Evolutionary conservation across 1,284 basidiomycete species (phyloP).

Genomic region (Ceratobasidium sp.): DNA sequence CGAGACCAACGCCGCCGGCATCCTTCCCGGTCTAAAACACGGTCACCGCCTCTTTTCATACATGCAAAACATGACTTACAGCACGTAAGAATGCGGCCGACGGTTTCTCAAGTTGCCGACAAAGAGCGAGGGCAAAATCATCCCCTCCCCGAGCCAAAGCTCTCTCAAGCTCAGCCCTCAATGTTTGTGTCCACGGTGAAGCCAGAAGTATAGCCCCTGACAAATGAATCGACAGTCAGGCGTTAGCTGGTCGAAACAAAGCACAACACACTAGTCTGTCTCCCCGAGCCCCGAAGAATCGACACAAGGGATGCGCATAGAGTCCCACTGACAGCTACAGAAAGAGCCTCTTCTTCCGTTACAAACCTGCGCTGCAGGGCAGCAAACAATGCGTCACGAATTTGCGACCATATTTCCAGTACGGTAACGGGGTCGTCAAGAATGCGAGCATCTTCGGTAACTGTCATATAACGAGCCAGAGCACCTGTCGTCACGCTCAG

Average conservation of each 20-base stretch:
- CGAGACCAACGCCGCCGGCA: background rate
- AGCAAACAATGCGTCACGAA: slow-evolving; percentile 4
- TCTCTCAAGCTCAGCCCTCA: slow-evolving; percentile 15
- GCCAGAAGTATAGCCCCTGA: slow-evolving; percentile 25
- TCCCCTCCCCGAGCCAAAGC: background rate
- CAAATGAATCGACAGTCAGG: background rate
- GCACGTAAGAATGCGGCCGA: background rate
- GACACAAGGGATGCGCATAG: slow-evolving; percentile 18
- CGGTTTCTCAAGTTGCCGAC: slow-evolving; percentile 10
- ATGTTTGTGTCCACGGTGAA: slow-evolving; percentile 35
- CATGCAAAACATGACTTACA: background rate
- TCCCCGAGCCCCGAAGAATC: slow-evolving; percentile 2
- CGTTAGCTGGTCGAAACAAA: slow-evolving; percentile 2
- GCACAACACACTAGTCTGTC: slow-evolving; percentile 31
- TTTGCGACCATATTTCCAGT: slow-evolving; percentile 6
- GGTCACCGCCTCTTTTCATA: background rate
- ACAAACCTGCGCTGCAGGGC: slow-evolving; percentile 19
- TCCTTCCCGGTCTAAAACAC: background rate
- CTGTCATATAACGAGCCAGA: slow-evolving; percentile 21
- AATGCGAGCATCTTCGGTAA: slow-evolving; percentile 25
- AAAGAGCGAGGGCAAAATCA: background rate
- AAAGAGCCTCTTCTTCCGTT: slow-evolving; percentile 8
- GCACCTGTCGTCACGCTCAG: slow-evolving; percentile 4
- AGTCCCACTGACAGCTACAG: slow-evolving; percentile 14
- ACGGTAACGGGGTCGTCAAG: slow-evolving; percentile 33